These are phyloP conservation scores for Pseudotsuga menziesii DNA, from an alignment of 75 land plant species.

Conservation along the genomic window DNA sequence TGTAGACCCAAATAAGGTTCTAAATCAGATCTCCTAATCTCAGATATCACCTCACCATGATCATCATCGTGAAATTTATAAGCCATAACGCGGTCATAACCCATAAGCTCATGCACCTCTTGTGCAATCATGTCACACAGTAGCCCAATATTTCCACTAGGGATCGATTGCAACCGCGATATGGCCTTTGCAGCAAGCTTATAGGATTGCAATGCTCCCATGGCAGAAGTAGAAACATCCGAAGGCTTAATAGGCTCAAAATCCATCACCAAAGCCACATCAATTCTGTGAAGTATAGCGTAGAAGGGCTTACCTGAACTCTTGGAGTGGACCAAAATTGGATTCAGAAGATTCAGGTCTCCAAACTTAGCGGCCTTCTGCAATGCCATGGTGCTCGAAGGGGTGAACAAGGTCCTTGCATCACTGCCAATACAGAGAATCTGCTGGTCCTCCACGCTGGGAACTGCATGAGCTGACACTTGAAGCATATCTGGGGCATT, in stretches of 20 bases:
- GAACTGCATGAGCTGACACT: slow-evolving; percentile 71
- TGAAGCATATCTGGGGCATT: slow-evolving; percentile 92
- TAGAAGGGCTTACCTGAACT: slow-evolving; percentile 80
- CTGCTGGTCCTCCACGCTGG: slow-evolving; percentile 67
- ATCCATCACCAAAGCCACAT: slow-evolving; percentile 70
- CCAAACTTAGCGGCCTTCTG: slow-evolving; percentile 56
- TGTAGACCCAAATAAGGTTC: slow-evolving; percentile 93
- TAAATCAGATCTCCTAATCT: slow-evolving; percentile 64
- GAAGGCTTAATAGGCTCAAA: slow-evolving; percentile 73
- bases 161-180: slow-evolving; percentile 62
- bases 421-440: slow-evolving; percentile 62
- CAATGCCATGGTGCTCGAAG: slow-evolving; percentile 13
- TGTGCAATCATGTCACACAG: slow-evolving; percentile 70
- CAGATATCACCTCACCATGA: slow-evolving; percentile 85
- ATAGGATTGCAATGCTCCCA: slow-evolving; percentile 82
- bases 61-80: slow-evolving; percentile 97
- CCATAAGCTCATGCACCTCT: slow-evolving; percentile 79
- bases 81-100: slow-evolving; percentile 86
- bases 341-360: slow-evolving; percentile 77
- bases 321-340: slow-evolving; percentile 74
- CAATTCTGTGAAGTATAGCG: slow-evolving; percentile 74
- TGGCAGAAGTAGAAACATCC: slow-evolving; percentile 58
- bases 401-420: neutral
- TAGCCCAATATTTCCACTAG: slow-evolving; percentile 70
- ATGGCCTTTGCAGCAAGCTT: slow-evolving; percentile 88